Evolutionary conservation across 2,329 filamentous ascomycete species (phyloP).

Genomic region (Onygenales sp.): DNA sequence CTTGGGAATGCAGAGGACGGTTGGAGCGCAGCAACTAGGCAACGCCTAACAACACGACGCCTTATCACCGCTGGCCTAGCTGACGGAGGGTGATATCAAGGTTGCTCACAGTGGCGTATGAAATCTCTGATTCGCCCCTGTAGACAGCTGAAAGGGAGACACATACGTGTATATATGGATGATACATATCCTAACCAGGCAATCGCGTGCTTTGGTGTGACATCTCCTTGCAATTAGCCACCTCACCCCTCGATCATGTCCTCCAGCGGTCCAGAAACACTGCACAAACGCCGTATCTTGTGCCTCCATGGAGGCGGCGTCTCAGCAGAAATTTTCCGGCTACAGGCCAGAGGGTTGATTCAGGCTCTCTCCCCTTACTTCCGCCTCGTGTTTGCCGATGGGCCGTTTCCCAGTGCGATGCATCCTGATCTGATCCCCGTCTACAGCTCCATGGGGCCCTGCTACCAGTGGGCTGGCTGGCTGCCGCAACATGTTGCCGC

Average conservation of each 20-base stretch:
- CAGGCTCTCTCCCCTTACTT: conserved; percentile 46
- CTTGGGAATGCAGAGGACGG: no score
- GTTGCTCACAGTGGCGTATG: no score
- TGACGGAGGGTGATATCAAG: no score
- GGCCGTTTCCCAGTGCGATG: conserved; percentile 52
- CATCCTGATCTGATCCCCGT: conserved; percentile 55
- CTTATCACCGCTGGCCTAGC: no score
- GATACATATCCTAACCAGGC: no score
- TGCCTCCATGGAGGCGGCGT: conserved; percentile 73
- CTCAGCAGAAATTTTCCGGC: conserved; percentile 57
- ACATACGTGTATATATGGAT: no score
- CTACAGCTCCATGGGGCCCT: conserved; percentile 58
- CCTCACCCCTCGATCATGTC: neutral
- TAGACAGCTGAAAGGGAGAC: no score
- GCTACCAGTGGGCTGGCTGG: conserved; percentile 56
- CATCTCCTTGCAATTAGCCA: no score
- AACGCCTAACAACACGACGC: no score
- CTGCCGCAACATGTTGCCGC: conserved; percentile 46
- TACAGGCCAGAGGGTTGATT: conserved; percentile 53
- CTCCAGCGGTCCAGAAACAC: conserved; percentile 4
- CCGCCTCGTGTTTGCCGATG: conserved; percentile 64
- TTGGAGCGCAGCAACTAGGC: no score
- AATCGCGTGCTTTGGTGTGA: no score
- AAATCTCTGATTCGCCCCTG: no score
- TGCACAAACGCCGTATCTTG: conserved; percentile 55